These are phyloP conservation scores for Lipomyces yarrowii DNA, from an alignment of 1,139 yeast species.

Conservation along the genomic window DNA sequence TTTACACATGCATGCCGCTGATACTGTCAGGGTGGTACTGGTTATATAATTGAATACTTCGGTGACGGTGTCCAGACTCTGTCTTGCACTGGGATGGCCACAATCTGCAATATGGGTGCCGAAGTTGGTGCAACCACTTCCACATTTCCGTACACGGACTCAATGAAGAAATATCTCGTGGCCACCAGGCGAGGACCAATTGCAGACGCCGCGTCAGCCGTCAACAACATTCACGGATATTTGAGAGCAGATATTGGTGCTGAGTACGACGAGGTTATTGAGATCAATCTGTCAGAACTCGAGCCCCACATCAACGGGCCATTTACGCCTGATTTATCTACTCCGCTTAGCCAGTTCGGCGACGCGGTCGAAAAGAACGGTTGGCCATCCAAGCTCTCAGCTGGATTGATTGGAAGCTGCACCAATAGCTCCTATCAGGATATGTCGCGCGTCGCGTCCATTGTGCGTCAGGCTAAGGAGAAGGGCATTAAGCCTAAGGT, in stretches of 20 bases:
- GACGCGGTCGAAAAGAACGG: constrained; percentile 83
- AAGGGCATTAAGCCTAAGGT: constrained; percentile 92
- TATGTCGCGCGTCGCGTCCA: constrained; percentile 96
- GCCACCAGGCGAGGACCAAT: constrained; percentile 74
- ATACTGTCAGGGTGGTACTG: constrained; percentile 78
- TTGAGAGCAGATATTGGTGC: constrained; percentile 91
- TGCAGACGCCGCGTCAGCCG: no score
- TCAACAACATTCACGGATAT: constrained; percentile 36
- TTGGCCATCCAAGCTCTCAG: constrained; percentile 95
- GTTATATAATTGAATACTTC: constrained; percentile 94
- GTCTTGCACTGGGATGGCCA: constrained; percentile 99
- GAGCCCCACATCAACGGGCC: constrained; percentile 99
- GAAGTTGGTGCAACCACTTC: constrained; percentile 99
- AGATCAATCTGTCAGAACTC: constrained; percentile 89
- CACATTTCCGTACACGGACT: constrained; percentile 92
- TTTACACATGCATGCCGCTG: no score
- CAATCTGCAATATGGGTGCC: constrained; percentile 99
- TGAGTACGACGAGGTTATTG: constrained; percentile 94
- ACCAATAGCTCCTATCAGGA: constrained; percentile 99
- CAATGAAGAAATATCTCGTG: constrained; percentile 85
- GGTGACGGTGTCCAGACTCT: constrained; percentile 96
- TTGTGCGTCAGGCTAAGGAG: constrained; percentile 84
- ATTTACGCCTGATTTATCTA: constrained; percentile 98
- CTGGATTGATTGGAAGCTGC: constrained; percentile 98
- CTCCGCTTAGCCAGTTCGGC: constrained; percentile 91